phyloP scores from a whole-genome alignment of 2,329 filamentous ascomycete genomes.

The Plectosphaerella plurivora region DNA sequence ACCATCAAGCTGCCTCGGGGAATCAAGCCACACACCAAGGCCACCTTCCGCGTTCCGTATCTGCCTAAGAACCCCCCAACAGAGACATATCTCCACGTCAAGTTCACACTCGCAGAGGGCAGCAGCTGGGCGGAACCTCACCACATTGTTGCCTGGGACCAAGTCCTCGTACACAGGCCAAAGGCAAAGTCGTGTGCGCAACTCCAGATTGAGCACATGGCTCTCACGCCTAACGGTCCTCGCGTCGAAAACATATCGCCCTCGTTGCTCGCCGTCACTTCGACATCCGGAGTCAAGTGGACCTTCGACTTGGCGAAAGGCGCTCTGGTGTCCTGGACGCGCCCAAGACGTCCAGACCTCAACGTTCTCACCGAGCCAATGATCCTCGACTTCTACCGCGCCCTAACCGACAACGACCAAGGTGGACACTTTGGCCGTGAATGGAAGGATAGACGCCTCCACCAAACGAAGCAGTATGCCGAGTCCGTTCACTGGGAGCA shows the following conservation, averaged over 20 bases:
- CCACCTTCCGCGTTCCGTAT: slow-evolving; percentile 22
- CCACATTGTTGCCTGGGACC: slow-evolving; percentile 47
- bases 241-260: not conserved
- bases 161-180: slow-evolving; percentile 34
- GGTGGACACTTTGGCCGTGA: slow-evolving; percentile 49
- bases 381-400: slow-evolving; percentile 56
- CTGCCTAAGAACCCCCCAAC: slow-evolving; percentile 18
- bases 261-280: slow-evolving; percentile 26
- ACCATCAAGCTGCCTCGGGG: slow-evolving; percentile 34
- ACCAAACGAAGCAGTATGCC: slow-evolving; percentile 40
- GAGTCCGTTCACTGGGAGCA: slow-evolving; percentile 25
- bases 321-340: slow-evolving; percentile 34
- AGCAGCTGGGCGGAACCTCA: slow-evolving; percentile 48
- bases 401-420: slow-evolving; percentile 62
- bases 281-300: slow-evolving; percentile 32
- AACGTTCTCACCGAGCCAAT: slow-evolving; percentile 41
- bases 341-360: slow-evolving; percentile 17
- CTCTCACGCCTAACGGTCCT: not conserved
- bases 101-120: slow-evolving; percentile 35
- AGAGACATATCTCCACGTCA: slow-evolving; percentile 40
- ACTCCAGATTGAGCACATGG: slow-evolving; percentile 14
- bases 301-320: slow-evolving; percentile 39
- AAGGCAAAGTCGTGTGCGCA: not conserved
- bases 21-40: slow-evolving; percentile 38
- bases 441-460: slow-evolving; percentile 46